phyloP scores from a whole-genome alignment of 179 eudicot genomes.

The Camellia oleifera region DNA sequence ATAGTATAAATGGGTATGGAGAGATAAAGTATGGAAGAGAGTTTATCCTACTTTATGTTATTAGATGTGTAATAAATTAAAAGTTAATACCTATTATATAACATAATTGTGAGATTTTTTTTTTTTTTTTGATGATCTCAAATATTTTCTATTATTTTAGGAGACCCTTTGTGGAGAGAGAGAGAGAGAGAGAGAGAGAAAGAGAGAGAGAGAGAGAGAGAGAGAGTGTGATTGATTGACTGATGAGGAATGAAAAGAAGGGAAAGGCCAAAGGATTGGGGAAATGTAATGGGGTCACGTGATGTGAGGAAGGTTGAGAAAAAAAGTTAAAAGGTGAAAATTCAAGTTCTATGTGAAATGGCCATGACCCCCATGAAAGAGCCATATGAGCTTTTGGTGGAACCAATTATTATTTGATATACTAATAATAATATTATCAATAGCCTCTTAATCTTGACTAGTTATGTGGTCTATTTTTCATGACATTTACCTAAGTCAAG shows the following conservation, averaged over 20 bases:
- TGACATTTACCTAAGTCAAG: background rate
- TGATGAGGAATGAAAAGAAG: too few relatives aligned
- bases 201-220: too few relatives aligned
- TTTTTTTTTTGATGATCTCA: background rate
- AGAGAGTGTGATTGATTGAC: too few relatives aligned
- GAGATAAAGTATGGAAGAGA: too few relatives aligned
- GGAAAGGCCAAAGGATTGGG: background rate
- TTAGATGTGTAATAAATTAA: too few relatives aligned
- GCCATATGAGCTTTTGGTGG: background rate
- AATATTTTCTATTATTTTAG: too few relatives aligned
- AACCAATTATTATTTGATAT: background rate
- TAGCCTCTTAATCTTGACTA: too few relatives aligned
- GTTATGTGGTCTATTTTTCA: background rate
- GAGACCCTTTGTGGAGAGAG: background rate
- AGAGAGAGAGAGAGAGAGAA: too few relatives aligned
- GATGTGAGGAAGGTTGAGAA: background rate
- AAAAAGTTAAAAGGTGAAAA: background rate
- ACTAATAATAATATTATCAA: background rate
- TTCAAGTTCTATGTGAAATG: background rate
- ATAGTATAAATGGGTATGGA: too few relatives aligned
- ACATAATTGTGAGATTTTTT: too few relatives aligned
- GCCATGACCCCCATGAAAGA: background rate
- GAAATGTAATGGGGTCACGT: background rate
- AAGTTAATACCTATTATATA: too few relatives aligned
- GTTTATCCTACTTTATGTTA: too few relatives aligned